Conservation (phyloP, 2,329 filamentous ascomycete species). For the Penicillium sp. region DNA sequence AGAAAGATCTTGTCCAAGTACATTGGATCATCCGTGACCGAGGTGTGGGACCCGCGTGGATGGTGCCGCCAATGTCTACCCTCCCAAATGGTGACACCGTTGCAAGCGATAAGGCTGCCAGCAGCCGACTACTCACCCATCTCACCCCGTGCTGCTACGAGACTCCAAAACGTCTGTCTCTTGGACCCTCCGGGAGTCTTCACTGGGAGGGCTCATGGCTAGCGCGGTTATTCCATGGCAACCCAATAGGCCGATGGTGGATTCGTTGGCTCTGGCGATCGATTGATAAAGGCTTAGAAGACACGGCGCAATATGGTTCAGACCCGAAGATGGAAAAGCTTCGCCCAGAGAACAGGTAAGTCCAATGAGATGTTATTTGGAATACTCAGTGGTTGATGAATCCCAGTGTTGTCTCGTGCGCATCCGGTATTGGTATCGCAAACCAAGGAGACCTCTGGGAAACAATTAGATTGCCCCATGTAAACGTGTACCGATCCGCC, state of each 20-base stretch:
- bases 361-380: too few species aligned
- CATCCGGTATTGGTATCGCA: conserved; percentile 23
- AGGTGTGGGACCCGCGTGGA: conserved; percentile 26
- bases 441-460: conserved; percentile 30
- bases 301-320: conserved; percentile 17
- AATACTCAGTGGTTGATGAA: neutral
- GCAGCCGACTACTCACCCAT: conserved; percentile 21
- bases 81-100: conserved; percentile 19
- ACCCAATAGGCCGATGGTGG: conserved; percentile 22
- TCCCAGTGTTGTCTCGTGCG: conserved; percentile 23
- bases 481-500: conserved; percentile 23
- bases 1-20: conserved; percentile 18
- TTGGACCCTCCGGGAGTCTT: neutral
- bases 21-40: conserved; percentile 28
- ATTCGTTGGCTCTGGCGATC: conserved; percentile 22
- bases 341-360: conserved; percentile 21
- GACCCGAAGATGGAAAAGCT: conserved; percentile 23
- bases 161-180: conserved; percentile 17
- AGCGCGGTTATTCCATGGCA: conserved; percentile 22
- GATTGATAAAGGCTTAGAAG: conserved; percentile 15
- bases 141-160: conserved; percentile 21
- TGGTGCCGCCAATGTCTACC: conserved; percentile 22
- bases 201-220: conserved; percentile 25
- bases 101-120: conserved; percentile 26
- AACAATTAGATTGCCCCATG: conserved; percentile 18